Conservation (phyloP, 1,284 basidiomycete species). For the Boletus sp. region DNA sequence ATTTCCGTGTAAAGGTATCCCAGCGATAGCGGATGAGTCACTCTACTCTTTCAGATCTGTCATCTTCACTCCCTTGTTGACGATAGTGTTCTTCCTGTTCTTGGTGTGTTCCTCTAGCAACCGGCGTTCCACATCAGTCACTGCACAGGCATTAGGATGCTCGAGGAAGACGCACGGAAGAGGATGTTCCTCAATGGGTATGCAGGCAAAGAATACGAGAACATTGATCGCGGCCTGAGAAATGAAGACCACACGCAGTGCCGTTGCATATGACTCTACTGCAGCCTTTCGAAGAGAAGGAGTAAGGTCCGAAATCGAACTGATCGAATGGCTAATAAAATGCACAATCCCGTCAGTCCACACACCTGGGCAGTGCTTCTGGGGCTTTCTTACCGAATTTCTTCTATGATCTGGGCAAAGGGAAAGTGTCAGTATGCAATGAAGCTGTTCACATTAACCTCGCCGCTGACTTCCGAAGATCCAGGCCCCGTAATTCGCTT, state of each 20-base stretch:
- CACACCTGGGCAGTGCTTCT: conserved; percentile 17
- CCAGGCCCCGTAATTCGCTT: conserved; percentile 71
- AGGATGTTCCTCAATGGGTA: conserved; percentile 73
- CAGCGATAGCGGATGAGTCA: conserved; percentile 18
- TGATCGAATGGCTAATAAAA: conserved; percentile 73
- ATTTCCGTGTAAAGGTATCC: conserved; percentile 29
- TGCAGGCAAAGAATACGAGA: conserved; percentile 55
- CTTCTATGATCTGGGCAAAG: conserved; percentile 57
- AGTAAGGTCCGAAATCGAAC: conserved; percentile 71
- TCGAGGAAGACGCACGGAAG: conserved; percentile 53
- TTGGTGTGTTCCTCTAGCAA: conserved; percentile 53
- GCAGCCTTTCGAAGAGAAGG: conserved; percentile 63
- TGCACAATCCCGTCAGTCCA: conserved; percentile 14
- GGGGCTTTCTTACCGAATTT: conserved; percentile 51
- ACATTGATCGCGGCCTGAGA: conserved; percentile 65
- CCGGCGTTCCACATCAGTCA: conserved; percentile 11
- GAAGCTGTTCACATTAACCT: conserved; percentile 24
- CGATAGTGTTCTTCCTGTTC: conserved; percentile 57
- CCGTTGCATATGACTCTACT: conserved; percentile 77
- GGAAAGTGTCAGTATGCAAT: conserved; percentile 22
- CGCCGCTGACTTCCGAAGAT: conserved; percentile 58
- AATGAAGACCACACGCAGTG: conserved; percentile 83
- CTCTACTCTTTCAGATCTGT: conserved; percentile 16
- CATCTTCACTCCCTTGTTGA: conserved; percentile 29
- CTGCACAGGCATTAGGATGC: conserved; percentile 15